phyloP scores from a whole-genome alignment of 2,329 filamentous ascomycete species.

The Sarocladium oryzae region DNA sequence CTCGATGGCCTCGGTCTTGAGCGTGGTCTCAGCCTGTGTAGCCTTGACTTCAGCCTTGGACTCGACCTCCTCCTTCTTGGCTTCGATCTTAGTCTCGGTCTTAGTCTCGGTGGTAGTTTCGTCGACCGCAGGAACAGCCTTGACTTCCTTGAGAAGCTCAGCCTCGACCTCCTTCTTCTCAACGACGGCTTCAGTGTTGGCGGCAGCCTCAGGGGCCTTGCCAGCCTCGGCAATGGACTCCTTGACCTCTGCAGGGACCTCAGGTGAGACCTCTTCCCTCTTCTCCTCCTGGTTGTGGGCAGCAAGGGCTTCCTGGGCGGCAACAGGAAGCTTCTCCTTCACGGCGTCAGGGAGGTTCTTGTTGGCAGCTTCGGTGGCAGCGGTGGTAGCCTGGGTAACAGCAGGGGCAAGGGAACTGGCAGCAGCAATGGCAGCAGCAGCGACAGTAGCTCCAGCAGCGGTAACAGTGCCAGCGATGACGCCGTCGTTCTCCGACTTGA shows the following conservation, averaged over 20 bases:
- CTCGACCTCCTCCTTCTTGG: slow-evolving; percentile 11
- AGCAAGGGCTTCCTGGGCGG: slow-evolving; percentile 42
- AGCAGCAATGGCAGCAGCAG: slow-evolving; percentile 25
- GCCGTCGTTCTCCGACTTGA: slow-evolving; percentile 42
- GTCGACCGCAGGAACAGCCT: slow-evolving; percentile 29
- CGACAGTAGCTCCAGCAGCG: slow-evolving; percentile 28
- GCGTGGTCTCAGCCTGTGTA: slow-evolving; percentile 16
- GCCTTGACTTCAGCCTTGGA: slow-evolving; percentile 17
- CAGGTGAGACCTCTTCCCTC: slow-evolving; percentile 38
- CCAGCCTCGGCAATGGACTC: slow-evolving; percentile 52
- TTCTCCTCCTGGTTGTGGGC: slow-evolving; percentile 35
- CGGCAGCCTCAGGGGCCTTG: slow-evolving; percentile 62
- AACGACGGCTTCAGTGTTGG: slow-evolving; percentile 59
- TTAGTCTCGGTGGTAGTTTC: slow-evolving; percentile 21
- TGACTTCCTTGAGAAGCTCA: slow-evolving; percentile 63
- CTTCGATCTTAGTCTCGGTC: slow-evolving; percentile 4
- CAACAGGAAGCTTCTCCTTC: slow-evolving; percentile 43
- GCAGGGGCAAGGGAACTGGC: slow-evolving; percentile 31
- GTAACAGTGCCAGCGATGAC: slow-evolving; percentile 34
- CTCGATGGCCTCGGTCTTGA: slow-evolving; percentile 11
- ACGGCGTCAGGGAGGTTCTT: slow-evolving; percentile 47
- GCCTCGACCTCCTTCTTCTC: slow-evolving; percentile 71
- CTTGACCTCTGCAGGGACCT: slow-evolving; percentile 50
- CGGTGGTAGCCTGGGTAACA: slow-evolving; percentile 28
- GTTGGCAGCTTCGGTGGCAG: slow-evolving; percentile 33